phyloP scores from a whole-genome alignment of 78 protist species.

The Polysphondylium violaceum region DNA sequence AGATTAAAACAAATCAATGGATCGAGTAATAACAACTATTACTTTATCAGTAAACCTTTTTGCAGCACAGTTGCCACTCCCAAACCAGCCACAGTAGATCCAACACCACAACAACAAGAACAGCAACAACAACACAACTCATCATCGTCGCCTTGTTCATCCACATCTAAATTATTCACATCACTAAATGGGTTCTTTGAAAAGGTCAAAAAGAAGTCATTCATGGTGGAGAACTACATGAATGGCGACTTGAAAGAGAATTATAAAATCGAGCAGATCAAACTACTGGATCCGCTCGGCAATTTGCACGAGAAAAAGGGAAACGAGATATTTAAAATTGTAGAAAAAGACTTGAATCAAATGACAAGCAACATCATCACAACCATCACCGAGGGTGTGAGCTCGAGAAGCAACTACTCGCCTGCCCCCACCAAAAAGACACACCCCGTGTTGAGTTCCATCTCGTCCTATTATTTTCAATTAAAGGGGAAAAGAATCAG shows the following conservation, averaged over 20 bases:
- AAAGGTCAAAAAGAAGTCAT: conserved; percentile 61
- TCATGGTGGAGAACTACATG: conserved; percentile 23
- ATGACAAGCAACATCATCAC: conserved; percentile 48
- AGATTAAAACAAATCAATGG: too few relatives aligned
- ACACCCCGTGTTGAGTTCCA: conserved; percentile 21
- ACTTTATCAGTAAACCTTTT: too few relatives aligned
- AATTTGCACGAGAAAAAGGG: neutral
- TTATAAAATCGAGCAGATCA: neutral
- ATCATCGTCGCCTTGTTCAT: too few relatives aligned
- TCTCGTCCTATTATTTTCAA: conserved; percentile 52
- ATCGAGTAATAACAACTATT: too few relatives aligned
- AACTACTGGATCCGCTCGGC: conserved; percentile 45
- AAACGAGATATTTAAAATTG: conserved; percentile 37
- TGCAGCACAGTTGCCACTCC: too few relatives aligned
- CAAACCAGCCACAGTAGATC: too few relatives aligned
- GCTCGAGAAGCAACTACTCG: neutral
- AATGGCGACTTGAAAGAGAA: neutral
- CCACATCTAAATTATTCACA: too few relatives aligned
- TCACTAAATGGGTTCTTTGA: conserved; percentile 35
- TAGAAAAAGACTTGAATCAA: conserved; percentile 28
- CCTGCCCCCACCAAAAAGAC: conserved; percentile 3
- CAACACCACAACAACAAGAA: too few relatives aligned
- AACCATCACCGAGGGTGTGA: conserved; percentile 11
- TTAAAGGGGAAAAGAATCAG: conserved; percentile 65
- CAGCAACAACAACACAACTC: too few relatives aligned